Conservation (phyloP, 2,329 filamentous ascomycete genomes). For the Septoria petroselini region DNA sequence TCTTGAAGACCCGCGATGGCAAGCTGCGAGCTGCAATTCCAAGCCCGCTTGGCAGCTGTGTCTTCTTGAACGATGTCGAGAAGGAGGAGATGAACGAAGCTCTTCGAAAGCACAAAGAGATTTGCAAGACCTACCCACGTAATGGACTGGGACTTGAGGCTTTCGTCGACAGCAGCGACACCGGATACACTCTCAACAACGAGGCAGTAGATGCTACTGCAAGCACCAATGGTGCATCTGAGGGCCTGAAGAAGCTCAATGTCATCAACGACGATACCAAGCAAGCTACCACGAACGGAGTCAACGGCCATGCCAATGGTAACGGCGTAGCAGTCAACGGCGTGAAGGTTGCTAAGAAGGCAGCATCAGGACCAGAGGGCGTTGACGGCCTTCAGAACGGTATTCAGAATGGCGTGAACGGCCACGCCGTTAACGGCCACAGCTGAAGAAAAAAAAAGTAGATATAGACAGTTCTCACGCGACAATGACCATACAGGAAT, state of each 20-base stretch:
- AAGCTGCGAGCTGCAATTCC: constrained; percentile 66
- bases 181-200: constrained; percentile 55
- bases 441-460: constrained; percentile 4
- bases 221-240: constrained; percentile 23
- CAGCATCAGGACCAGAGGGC: constrained; percentile 36
- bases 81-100: constrained; percentile 61
- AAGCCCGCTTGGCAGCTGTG: constrained; percentile 62
- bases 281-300: constrained; percentile 19
- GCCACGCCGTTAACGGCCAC: constrained; percentile 23
- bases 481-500: neutral
- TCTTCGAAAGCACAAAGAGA: constrained; percentile 60
- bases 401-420: constrained; percentile 25
- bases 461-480: constrained; percentile 1
- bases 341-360: constrained; percentile 30
- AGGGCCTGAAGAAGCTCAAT: constrained; percentile 32
- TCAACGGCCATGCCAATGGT: constrained; percentile 22
- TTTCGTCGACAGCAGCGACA: constrained; percentile 67
- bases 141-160: constrained; percentile 65
- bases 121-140: constrained; percentile 62
- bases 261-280: constrained; percentile 39
- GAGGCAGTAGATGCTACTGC: constrained; percentile 38
- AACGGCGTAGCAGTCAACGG: constrained; percentile 23
- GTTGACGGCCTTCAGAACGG: constrained; percentile 30
- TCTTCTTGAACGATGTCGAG: constrained; percentile 66
- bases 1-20: constrained; percentile 68